Evolutionary conservation across 2,329 filamentous ascomycete species (phyloP).

Genomic region (Rutstroemia sp.): DNA sequence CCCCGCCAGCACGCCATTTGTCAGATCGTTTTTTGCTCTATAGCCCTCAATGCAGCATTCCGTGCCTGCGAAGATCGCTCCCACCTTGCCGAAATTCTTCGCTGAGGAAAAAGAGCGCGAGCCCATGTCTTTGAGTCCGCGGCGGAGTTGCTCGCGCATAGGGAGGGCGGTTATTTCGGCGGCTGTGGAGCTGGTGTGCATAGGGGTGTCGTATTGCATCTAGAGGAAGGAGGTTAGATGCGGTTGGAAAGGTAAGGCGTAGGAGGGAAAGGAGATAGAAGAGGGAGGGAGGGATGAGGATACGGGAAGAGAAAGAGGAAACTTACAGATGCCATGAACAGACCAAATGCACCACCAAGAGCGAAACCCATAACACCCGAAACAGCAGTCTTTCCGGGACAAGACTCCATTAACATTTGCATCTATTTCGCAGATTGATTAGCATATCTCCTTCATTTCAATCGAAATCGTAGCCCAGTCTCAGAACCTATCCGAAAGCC

Average conservation of each 20-base stretch:
- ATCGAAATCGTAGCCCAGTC: background rate
- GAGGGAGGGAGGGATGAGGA: constrained; percentile 1
- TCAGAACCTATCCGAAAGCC: background rate
- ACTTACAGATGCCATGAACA: constrained; percentile 95
- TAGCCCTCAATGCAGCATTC: constrained; percentile 94
- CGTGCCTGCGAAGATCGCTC: constrained; percentile 82
- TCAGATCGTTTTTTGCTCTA: constrained; percentile 87
- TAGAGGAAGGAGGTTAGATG: constrained; percentile 31
- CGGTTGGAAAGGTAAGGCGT: background rate
- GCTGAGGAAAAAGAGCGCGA: constrained; percentile 72
- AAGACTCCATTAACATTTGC: constrained; percentile 69
- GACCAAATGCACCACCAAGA: constrained; percentile 85
- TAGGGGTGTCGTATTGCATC: constrained; percentile 98
- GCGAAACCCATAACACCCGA: constrained; percentile 91
- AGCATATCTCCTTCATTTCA: background rate
- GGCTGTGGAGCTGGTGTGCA: constrained; percentile 38
- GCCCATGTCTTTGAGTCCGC: constrained; percentile 95
- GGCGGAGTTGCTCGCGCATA: constrained; percentile 71
- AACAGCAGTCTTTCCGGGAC: constrained; percentile 79
- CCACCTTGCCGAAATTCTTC: constrained; percentile 92
- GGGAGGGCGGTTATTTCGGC: constrained; percentile 57
- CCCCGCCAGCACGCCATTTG: constrained; percentile 79
- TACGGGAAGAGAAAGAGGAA: background rate
- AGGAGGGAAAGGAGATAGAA: background rate
- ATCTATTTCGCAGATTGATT: constrained; percentile 20